Conservation (phyloP, 768 basidiomycete species). For the Tricholoma sp. region DNA sequence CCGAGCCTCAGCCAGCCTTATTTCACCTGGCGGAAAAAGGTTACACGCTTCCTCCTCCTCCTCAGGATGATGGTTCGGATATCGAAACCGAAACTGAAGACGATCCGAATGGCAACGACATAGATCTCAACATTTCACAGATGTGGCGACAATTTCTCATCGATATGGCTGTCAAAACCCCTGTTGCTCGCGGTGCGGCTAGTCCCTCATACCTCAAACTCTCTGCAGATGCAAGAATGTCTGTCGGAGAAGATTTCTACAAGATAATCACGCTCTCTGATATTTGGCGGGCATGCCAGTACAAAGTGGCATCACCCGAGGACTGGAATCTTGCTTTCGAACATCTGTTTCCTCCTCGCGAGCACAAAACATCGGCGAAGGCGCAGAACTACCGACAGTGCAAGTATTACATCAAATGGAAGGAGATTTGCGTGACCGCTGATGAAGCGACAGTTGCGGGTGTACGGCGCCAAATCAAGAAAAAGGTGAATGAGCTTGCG, state of each 20-base stretch:
- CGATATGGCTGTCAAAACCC: constrained; percentile 15
- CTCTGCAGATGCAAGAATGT: background rate
- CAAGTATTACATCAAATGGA: background rate
- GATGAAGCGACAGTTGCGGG: background rate
- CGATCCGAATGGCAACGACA: background rate
- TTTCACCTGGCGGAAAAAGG: background rate
- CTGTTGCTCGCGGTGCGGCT: constrained; percentile 7
- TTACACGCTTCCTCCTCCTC: background rate
- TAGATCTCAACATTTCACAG: constrained; percentile 8
- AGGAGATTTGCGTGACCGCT: background rate
- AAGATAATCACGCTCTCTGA: constrained; percentile 9
- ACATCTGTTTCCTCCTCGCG: background rate
- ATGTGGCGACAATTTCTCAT: constrained; percentile 20
- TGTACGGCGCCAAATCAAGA: background rate
- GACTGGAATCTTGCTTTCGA: constrained; percentile 5
- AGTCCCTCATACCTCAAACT: constrained; percentile 14
- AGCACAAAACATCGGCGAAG: background rate
- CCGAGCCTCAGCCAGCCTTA: too few relatives aligned
- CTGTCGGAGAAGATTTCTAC: constrained; percentile 9
- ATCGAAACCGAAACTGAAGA: background rate
- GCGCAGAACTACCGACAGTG: constrained; percentile 1
- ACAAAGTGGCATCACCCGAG: background rate
- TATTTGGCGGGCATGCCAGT: background rate
- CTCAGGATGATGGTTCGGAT: constrained; percentile 12
- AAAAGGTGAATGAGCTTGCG: background rate